phyloP scores from a whole-genome alignment of 768 basidiomycete species.

The Boletus bicolor region DNA sequence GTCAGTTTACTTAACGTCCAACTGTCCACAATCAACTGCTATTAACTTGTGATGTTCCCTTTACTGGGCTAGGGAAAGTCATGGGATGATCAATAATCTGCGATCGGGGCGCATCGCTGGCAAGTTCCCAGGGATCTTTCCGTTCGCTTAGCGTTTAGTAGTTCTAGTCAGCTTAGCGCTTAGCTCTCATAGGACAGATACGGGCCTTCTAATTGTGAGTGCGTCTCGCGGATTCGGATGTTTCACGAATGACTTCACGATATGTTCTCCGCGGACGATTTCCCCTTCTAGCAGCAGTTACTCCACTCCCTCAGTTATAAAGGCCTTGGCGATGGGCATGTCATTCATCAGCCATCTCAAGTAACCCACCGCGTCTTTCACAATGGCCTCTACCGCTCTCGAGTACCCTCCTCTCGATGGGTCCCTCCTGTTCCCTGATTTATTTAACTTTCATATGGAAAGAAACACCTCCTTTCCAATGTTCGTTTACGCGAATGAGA shows the following conservation, averaged over 20 bases:
- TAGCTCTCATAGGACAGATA: not conserved
- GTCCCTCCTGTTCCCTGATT: constrained; percentile 23
- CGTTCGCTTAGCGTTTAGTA: not conserved
- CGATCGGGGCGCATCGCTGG: not conserved
- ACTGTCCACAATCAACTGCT: too few relatives aligned
- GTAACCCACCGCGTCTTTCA: not conserved
- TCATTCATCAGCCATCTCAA: too few relatives aligned
- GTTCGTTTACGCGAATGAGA: constrained; percentile 17
- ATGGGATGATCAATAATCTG: not conserved
- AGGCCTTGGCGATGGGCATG: not conserved
- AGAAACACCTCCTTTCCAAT: constrained; percentile 24
- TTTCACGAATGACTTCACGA: not conserved
- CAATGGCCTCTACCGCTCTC: constrained; percentile 1
- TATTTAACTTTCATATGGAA: constrained; percentile 25
- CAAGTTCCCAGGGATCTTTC: not conserved
- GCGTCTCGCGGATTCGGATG: not conserved
- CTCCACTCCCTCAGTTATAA: constrained; percentile 16
- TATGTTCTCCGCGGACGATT: not conserved
- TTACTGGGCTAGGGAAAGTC: not conserved
- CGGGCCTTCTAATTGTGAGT: not conserved
- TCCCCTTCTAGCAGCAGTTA: not conserved
- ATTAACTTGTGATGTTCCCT: not conserved
- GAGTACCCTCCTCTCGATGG: constrained; percentile 24
- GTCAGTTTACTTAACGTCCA: too few relatives aligned
- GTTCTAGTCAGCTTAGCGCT: not conserved